phyloP scores from a whole-genome alignment of 2,329 filamentous ascomycete species.

The Trichoderma brevicompactum region DNA sequence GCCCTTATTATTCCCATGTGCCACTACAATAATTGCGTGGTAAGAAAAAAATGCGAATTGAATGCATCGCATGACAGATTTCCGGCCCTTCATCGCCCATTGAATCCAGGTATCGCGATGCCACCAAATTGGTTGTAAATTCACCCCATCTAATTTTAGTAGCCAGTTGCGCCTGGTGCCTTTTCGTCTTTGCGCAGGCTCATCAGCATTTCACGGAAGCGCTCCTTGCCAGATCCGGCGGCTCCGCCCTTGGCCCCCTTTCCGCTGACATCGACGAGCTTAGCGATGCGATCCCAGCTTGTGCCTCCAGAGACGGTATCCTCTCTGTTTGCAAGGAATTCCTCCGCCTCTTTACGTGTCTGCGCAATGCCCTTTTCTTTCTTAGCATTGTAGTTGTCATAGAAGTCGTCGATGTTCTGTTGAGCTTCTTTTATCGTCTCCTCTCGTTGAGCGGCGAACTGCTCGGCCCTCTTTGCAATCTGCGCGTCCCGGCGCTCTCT shows the following conservation, averaged over 20 bases:
- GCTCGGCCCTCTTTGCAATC: conserved; percentile 81
- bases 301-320: conserved; percentile 94
- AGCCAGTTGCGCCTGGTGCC: conserved; percentile 68
- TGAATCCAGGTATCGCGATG: conserved; percentile 2
- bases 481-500: conserved; percentile 84
- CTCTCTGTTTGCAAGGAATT: conserved; percentile 86
- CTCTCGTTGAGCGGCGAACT: conserved; percentile 79
- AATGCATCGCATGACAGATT: conserved; percentile 21
- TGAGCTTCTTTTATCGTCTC: conserved; percentile 88
- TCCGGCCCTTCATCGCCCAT: conserved; percentile 9
- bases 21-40: conserved; percentile 37
- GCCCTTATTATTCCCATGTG: conserved; percentile 40
- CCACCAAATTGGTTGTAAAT: conserved; percentile 11
- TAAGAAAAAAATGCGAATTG: conserved; percentile 26
- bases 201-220: conserved; percentile 87
- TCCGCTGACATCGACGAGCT: conserved; percentile 94
- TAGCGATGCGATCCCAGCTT: conserved; percentile 97
- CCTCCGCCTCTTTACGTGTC: conserved; percentile 88
- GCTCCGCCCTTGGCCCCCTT: conserved; percentile 88
- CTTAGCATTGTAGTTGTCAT: conserved; percentile 98
- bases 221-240: conserved; percentile 89
- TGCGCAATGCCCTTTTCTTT: conserved; percentile 91
- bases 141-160: conserved; percentile 46
- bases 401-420: conserved; percentile 97
- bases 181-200: conserved; percentile 94